These are phyloP conservation scores for Colletotrichum sp. DNA, from an alignment of 2,329 filamentous ascomycete genomes.

Conservation along the genomic window DNA sequence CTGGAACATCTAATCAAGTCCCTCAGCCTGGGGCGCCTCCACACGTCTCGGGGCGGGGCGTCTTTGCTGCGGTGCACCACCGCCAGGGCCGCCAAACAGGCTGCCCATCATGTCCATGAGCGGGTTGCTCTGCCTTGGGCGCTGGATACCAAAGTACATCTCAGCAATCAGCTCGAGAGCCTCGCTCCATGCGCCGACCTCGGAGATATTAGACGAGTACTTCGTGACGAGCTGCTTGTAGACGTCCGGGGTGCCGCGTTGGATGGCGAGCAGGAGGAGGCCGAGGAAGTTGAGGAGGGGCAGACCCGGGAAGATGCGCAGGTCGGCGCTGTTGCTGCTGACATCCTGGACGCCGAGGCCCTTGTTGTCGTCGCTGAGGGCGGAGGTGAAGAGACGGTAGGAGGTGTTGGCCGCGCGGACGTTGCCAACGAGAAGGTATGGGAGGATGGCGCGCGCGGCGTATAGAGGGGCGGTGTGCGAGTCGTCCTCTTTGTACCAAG, in stretches of 20 bases:
- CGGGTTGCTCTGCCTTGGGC: constrained; percentile 88
- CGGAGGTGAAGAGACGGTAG: constrained; percentile 65
- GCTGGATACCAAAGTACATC: constrained; percentile 94
- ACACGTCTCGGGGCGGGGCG: constrained; percentile 49
- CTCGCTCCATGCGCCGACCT: constrained; percentile 80
- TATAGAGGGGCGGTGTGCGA: constrained; percentile 87
- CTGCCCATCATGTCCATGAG: constrained; percentile 98
- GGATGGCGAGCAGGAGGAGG: constrained; percentile 81
- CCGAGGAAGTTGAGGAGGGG: constrained; percentile 96
- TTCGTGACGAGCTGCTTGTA: constrained; percentile 84
- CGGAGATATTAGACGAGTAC: constrained; percentile 79
- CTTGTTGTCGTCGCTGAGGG: constrained; percentile 44
- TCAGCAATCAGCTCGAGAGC: constrained; percentile 87
- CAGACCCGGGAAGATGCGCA: constrained; percentile 85
- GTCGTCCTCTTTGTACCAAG: constrained; percentile 91
- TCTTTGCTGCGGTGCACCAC: constrained; percentile 42
- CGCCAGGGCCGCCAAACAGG: constrained; percentile 79
- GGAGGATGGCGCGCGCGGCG: constrained; percentile 83
- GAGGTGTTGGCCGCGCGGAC: constrained; percentile 86
- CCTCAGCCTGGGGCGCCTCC: constrained; percentile 60
- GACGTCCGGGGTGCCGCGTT: constrained; percentile 77
- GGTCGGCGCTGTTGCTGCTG: constrained; percentile 73
- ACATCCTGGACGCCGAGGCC: constrained; percentile 80
- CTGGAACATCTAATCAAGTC: constrained; percentile 54
- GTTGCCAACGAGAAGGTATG: constrained; percentile 90